Conservation (phyloP, 345 rosid species). For the Cardamine resedifolia region DNA sequence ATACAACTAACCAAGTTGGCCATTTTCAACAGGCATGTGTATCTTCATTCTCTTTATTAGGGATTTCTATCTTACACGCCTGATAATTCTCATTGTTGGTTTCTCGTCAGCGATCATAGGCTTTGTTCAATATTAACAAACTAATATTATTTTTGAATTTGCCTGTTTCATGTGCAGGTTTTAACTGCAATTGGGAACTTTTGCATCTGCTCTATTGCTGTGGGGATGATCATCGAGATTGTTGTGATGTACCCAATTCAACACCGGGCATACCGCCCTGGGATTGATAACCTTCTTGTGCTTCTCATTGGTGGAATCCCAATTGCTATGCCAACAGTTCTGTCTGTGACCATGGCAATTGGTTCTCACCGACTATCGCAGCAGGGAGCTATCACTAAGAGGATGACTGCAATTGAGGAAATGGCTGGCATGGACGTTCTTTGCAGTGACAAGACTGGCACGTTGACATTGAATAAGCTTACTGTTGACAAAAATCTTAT, state of each 20-base stretch:
- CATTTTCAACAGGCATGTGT: slow-evolving; percentile 84
- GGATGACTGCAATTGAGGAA: slow-evolving; percentile 98
- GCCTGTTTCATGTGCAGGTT: slow-evolving; percentile 17
- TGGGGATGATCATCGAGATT: not conserved
- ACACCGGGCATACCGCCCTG: not conserved
- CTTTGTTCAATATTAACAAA: not conserved
- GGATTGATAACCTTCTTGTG: not conserved
- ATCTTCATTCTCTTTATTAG: not conserved
- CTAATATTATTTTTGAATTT: not conserved
- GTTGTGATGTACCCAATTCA: not conserved
- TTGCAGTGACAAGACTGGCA: slow-evolving; percentile 98
- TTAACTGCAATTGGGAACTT: not conserved
- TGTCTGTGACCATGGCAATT: not conserved
- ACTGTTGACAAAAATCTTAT: slow-evolving; percentile 92
- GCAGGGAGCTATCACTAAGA: slow-evolving; percentile 87
- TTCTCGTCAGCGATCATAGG: not conserved
- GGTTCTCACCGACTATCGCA: not conserved
- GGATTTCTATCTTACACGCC: not conserved
- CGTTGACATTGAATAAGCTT: slow-evolving; percentile 86
- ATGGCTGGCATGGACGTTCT: slow-evolving; percentile 99
- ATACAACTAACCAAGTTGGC: slow-evolving; percentile 94
- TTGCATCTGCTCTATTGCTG: not conserved
- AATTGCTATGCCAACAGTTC: not conserved
- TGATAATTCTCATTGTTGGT: not conserved
- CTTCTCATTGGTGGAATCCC: not conserved